Percentiles rank a stretch among this genome's conserved stretches.
Conservation (phyloP, 2,329 filamentous ascomycete species). For the Beauveria pseudobassiana region DNA sequence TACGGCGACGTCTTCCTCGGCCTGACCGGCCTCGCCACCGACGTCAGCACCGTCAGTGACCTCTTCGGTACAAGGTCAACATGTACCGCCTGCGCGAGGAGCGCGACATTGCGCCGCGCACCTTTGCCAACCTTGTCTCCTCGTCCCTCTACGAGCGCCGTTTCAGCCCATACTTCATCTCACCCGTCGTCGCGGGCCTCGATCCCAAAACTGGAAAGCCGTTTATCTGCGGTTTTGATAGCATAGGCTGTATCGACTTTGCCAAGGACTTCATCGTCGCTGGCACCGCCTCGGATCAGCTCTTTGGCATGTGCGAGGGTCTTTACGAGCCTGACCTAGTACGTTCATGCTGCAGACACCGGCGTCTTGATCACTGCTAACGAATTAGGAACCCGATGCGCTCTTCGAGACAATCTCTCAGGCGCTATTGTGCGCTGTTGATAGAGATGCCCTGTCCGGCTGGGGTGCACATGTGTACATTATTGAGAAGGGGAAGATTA, state of each 20-base stretch:
- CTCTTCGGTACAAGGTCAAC: slow-evolving; percentile 99
- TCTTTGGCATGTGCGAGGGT: slow-evolving; percentile 97
- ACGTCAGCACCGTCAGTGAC: slow-evolving; percentile 89
- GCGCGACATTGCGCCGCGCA: slow-evolving; percentile 87
- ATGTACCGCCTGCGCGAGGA: slow-evolving; percentile 99
- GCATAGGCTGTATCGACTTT: slow-evolving; percentile 98
- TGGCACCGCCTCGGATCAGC: slow-evolving; percentile 91
- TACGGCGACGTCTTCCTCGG: slow-evolving; percentile 95
- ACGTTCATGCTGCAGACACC: slow-evolving; percentile 27
- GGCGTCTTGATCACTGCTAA: slow-evolving; percentile 12
- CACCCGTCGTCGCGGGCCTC: slow-evolving; percentile 87
- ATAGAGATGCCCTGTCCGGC: slow-evolving; percentile 91
- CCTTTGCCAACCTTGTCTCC: slow-evolving; percentile 92
- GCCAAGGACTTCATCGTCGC: slow-evolving; percentile 99
- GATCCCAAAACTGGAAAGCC: slow-evolving; percentile 90
- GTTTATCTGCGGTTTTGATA: slow-evolving; percentile 98
- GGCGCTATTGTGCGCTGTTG: slow-evolving; percentile 87
- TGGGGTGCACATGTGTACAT: slow-evolving; percentile 99
- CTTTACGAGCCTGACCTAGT: slow-evolving; percentile 97
- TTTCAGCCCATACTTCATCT: slow-evolving; percentile 95
- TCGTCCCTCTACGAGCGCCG: slow-evolving; percentile 87
- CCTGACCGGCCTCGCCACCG: slow-evolving; percentile 91
- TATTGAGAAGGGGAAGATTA: slow-evolving; percentile 99
- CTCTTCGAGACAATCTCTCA: slow-evolving; percentile 98
- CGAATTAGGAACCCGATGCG: slow-evolving; percentile 69